phyloP scores from a whole-genome alignment of 768 basidiomycete genomes.

The Auricularia heimuer region DNA sequence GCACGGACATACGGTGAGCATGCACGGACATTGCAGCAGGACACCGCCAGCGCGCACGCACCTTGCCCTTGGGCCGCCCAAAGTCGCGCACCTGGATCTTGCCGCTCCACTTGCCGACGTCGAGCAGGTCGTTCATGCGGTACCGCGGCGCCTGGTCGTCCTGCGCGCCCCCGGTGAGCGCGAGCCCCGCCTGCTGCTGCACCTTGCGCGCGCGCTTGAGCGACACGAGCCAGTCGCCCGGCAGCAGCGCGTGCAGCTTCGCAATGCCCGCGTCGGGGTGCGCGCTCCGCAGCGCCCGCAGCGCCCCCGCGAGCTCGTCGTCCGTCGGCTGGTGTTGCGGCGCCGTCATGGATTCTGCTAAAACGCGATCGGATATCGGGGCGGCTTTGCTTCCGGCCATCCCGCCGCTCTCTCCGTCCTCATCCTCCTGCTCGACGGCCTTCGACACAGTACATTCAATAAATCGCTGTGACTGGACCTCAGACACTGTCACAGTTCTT shows the following conservation, averaged over 20 bases:
- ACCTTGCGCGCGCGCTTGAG: conserved; percentile 75
- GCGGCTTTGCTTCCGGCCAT: background rate
- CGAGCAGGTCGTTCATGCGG: conserved; percentile 49
- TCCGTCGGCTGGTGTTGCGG: conserved; percentile 39
- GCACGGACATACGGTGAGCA: no score
- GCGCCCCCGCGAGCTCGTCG: conserved; percentile 45
- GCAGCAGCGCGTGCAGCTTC: conserved; percentile 59
- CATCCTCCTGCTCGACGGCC: no score
- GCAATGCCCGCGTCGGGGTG: conserved; percentile 59
- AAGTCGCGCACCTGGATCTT: conserved; percentile 64
- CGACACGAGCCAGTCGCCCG: conserved; percentile 64
- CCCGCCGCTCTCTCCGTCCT: no score
- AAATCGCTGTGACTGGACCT: no score
- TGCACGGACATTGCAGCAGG: no score
- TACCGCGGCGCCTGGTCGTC: conserved; percentile 43
- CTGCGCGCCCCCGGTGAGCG: conserved; percentile 20
- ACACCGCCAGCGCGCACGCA: background rate
- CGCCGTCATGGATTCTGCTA: background rate
- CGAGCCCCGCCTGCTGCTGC: conserved; percentile 48
- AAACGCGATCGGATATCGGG: no score
- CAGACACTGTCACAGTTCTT: no score
- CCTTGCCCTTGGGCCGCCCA: conserved; percentile 60
- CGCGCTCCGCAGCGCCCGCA: conserved; percentile 42
- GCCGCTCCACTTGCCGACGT: conserved; percentile 49
- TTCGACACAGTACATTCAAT: no score